Evolutionary conservation across 2,329 filamentous ascomycete genomes (phyloP), one percentile per base, ranked within the genome.

Genomic region (Aotearoamyces nothofagi): DNA sequence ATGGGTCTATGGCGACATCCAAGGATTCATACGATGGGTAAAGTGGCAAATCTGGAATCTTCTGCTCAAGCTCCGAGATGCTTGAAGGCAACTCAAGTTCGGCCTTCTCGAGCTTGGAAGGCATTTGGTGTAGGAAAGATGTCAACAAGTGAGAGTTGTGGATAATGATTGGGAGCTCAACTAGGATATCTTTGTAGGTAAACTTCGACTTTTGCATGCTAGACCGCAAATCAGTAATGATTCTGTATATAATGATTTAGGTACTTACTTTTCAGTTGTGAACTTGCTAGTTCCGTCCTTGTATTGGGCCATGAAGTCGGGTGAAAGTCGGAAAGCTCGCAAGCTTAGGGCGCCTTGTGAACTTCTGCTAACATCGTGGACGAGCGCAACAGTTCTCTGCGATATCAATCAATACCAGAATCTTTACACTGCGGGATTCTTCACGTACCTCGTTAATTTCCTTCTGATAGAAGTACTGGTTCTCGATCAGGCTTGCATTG

Each of bases 131-230:
- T 37, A 98, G 72, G 61, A 90, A 92, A 19, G 83, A 80, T 36
- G 83, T 96, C 49, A 96, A 74, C 52, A 96, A 79, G 59, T 96
- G 87, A 22, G 87, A 93, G 73, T 96, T 96, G 69, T 93, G 86
- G 46, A 98, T 70, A 38, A 69, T 69, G 44, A 98, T 69, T 29
- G 90, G 87, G 32, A 93, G 66, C 63, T 98, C 90, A 44, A 83
- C 63, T 40, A 98, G 64, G 52, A 96, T 90, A 49, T 96, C 87
- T 58, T 84, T 81, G 67, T 90, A 93, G 40, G 81, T 75, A 43
- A 98, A 66, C 54, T 86, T 90, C 39, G 81, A 83, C 61, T 94
- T 94, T 64, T 92, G 82, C 41, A 98, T 71, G 54, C 86, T 94
- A 43, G 25, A 30, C 6, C 19, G 24, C 24, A 17, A 10, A 16